phyloP scores from a whole-genome alignment of 1,284 basidiomycete species.

The Neotropicomus parvogracilis region DNA sequence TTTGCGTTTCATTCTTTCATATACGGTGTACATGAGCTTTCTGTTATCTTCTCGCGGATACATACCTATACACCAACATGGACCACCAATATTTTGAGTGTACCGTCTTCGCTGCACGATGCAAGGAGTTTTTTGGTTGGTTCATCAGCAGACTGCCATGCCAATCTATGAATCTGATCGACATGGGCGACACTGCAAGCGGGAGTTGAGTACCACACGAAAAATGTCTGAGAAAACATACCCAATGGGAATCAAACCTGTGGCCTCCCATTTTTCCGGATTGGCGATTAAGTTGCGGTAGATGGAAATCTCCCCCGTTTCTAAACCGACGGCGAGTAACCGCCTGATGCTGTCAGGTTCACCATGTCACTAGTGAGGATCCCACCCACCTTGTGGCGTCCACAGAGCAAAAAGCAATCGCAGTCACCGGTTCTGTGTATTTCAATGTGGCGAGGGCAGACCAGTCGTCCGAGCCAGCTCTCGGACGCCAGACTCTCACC shows the following conservation, averaged over 20 bases:
- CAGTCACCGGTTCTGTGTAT: slow-evolving; percentile 63
- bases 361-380: background rate
- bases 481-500: slow-evolving; percentile 70
- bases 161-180: slow-evolving; percentile 65
- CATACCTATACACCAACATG: slow-evolving; percentile 42
- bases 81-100: slow-evolving; percentile 67
- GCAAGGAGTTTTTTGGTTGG: slow-evolving; percentile 41
- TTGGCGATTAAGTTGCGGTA: slow-evolving; percentile 40
- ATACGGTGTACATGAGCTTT: slow-evolving; percentile 30
- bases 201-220: slow-evolving; percentile 9
- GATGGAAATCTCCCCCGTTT: slow-evolving; percentile 63
- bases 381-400: slow-evolving; percentile 41
- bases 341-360: slow-evolving; percentile 39
- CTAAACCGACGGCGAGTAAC: slow-evolving; percentile 65
- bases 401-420: slow-evolving; percentile 57
- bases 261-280: slow-evolving; percentile 47
- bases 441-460: slow-evolving; percentile 52
- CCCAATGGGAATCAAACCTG: slow-evolving; percentile 45
- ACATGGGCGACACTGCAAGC: slow-evolving; percentile 55
- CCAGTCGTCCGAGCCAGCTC: slow-evolving; percentile 43
- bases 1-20: slow-evolving; percentile 28
- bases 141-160: slow-evolving; percentile 53
- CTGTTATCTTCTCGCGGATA: slow-evolving; percentile 28
- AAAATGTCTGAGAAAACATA: slow-evolving; percentile 28
- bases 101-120: slow-evolving; percentile 75